These are phyloP conservation scores for Zygnema circumcarinatum DNA, from an alignment of 139 green algal genomes.

Conservation along the genomic window DNA sequence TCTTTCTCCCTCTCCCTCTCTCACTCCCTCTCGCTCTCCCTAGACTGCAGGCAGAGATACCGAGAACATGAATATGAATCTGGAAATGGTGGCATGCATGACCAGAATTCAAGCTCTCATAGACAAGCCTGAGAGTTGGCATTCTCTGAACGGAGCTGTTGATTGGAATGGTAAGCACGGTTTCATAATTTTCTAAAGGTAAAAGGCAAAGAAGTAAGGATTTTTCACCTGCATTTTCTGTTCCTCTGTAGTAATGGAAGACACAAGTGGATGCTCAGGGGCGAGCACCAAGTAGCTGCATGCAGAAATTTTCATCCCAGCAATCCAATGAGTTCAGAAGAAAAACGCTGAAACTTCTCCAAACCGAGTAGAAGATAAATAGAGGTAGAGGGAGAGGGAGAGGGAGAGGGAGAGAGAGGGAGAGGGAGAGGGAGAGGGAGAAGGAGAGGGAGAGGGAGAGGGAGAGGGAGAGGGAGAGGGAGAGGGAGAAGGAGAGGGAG, in stretches of 20 bases:
- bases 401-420: not conserved
- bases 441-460: not conserved
- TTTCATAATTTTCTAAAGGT: no score
- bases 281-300: constrained; percentile 90
- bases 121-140: no score
- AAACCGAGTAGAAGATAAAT: no score
- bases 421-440: not conserved
- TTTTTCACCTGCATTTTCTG: constrained; percentile 49
- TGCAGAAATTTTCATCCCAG: not conserved
- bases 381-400: not conserved
- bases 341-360: no score
- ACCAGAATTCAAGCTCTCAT: no score
- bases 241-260: constrained; percentile 62
- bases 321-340: not conserved
- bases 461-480: not conserved
- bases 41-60: no score
- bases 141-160: no score
- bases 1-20: no score
- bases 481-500: not conserved
- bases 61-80: no score
- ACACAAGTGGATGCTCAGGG: constrained; percentile 90
- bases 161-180: no score
- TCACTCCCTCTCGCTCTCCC: no score
- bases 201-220: not conserved
- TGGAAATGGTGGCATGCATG: no score